Conservation (phyloP, 345 rosid species). For the Microcos paniculata region DNA sequence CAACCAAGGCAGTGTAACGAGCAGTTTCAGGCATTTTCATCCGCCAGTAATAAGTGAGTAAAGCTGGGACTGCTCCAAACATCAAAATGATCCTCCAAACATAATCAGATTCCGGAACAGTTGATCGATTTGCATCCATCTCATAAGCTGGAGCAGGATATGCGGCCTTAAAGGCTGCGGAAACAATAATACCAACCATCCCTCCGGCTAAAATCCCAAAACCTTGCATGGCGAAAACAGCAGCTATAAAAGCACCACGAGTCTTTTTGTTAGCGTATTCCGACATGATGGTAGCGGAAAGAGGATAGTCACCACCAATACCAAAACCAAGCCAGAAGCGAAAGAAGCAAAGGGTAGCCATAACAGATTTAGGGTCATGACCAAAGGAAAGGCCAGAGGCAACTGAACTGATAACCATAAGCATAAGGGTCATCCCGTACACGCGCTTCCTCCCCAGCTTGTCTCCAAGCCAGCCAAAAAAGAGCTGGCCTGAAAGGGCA, state of each 20-base stretch:
- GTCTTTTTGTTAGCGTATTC: slow-evolving; percentile 18
- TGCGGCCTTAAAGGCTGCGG: background rate
- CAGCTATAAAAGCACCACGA: slow-evolving; percentile 16
- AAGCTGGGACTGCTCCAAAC: slow-evolving; percentile 27
- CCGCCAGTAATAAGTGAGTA: slow-evolving; percentile 30
- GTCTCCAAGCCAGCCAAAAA: slow-evolving; percentile 47
- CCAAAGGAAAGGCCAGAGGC: slow-evolving; percentile 39
- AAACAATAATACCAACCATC: slow-evolving; percentile 1
- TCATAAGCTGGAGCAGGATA: background rate
- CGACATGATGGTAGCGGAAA: slow-evolving; percentile 21
- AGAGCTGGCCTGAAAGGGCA: slow-evolving; percentile 39
- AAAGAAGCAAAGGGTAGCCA: slow-evolving; percentile 42
- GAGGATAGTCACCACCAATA: slow-evolving; percentile 16
- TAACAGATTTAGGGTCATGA: slow-evolving; percentile 13
- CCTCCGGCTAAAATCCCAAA: slow-evolving; percentile 11
- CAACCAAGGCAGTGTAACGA: slow-evolving; percentile 33
- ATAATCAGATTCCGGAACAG: slow-evolving; percentile 7
- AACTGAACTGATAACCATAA: slow-evolving; percentile 30
- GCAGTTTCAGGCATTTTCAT: slow-evolving; percentile 35
- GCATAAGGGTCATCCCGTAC: slow-evolving; percentile 40
- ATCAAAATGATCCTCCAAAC: slow-evolving; percentile 24
- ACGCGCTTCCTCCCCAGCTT: slow-evolving; percentile 39
- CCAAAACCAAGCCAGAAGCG: slow-evolving; percentile 20
- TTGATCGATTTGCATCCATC: background rate
- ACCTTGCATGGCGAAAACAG: slow-evolving; percentile 19